phyloP scores from a whole-genome alignment of 352 stramenopile species.

The Pythium utonaiense region DNA sequence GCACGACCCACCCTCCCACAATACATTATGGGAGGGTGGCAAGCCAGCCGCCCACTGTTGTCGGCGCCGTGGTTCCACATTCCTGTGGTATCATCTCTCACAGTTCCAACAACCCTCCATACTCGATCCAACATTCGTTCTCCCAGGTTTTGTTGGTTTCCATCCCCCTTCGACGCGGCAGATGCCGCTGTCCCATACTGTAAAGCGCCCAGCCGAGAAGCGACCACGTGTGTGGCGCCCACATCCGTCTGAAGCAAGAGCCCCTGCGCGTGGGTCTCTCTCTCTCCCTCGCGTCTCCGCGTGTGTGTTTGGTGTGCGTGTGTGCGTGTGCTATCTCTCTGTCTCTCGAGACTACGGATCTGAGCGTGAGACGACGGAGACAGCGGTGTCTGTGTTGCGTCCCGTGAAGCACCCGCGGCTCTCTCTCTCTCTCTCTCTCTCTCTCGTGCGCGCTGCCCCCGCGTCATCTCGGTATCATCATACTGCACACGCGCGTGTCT shows the following conservation, averaged over 20 bases:
- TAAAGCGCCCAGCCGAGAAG: slow-evolving; percentile 2
- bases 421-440: too few species aligned
- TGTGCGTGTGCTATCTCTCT: neutral
- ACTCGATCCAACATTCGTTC: neutral
- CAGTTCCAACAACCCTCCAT: slow-evolving; percentile 1
- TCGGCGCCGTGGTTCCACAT: too few species aligned
- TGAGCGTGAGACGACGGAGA: too few species aligned
- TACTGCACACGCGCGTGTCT: too few species aligned
- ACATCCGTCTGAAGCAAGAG: neutral
- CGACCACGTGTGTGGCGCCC: slow-evolving; percentile 9
- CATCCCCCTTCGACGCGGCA: neutral
- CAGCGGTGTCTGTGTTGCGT: too few species aligned
- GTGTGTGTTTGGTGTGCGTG: neutral
- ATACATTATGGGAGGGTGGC: too few species aligned
- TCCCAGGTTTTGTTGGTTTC: neutral
- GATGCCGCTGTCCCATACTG: slow-evolving; percentile 17
- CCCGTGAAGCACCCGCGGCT: too few species aligned
- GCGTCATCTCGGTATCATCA: too few species aligned
- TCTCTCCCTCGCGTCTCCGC: neutral
- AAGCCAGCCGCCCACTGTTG: too few species aligned
- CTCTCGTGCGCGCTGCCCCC: too few species aligned
- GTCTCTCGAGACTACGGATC: too few species aligned
- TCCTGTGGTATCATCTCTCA: slow-evolving; percentile 4
- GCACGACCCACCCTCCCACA: neutral
- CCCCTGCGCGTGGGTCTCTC: neutral